Conservation (phyloP, 495 filamentous ascomycete genomes). For the Cercophora scortea region DNA sequence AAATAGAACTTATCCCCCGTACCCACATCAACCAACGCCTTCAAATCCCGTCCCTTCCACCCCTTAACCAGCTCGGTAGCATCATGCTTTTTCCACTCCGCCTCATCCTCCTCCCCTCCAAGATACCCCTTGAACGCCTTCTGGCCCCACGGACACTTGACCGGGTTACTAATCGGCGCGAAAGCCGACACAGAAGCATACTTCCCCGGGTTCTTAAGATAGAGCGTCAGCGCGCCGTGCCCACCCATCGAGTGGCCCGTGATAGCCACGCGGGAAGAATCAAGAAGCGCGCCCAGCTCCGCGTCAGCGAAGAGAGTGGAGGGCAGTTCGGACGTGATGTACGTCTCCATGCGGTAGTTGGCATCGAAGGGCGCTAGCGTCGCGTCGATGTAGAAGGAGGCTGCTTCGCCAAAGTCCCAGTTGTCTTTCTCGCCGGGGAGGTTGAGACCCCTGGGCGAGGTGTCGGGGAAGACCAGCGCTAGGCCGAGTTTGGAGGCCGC, state of each 20-base stretch:
- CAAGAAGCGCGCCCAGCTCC: constrained; percentile 53
- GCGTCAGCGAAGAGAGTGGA: constrained; percentile 54
- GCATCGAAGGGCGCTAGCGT: constrained; percentile 61
- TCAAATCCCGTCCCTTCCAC: constrained; percentile 53
- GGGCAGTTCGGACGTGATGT: constrained; percentile 78
- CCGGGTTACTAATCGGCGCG: constrained; percentile 86
- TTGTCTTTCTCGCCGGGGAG: constrained; percentile 73
- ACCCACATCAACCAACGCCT: constrained; percentile 80
- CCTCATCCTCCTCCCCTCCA: constrained; percentile 54
- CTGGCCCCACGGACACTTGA: constrained; percentile 82
- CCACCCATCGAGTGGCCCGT: constrained; percentile 96
- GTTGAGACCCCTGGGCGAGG: constrained; percentile 74
- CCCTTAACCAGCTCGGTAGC: constrained; percentile 76
- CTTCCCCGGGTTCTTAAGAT: constrained; percentile 79
- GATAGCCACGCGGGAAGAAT: constrained; percentile 62
- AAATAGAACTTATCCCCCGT: constrained; percentile 95
- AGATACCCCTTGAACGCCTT: constrained; percentile 93
- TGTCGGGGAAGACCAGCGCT: constrained; percentile 90
- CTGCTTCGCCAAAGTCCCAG: constrained; percentile 86
- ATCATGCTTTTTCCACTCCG: constrained; percentile 80
- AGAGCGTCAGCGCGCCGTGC: constrained; percentile 87
- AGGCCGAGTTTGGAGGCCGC: constrained; percentile 68
- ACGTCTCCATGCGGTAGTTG: constrained; percentile 89
- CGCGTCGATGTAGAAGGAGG: constrained; percentile 93
- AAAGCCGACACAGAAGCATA: constrained; percentile 86